Evolutionary conservation across 257 asterid species (phyloP).

Genomic region (Gentiana dahurica): DNA sequence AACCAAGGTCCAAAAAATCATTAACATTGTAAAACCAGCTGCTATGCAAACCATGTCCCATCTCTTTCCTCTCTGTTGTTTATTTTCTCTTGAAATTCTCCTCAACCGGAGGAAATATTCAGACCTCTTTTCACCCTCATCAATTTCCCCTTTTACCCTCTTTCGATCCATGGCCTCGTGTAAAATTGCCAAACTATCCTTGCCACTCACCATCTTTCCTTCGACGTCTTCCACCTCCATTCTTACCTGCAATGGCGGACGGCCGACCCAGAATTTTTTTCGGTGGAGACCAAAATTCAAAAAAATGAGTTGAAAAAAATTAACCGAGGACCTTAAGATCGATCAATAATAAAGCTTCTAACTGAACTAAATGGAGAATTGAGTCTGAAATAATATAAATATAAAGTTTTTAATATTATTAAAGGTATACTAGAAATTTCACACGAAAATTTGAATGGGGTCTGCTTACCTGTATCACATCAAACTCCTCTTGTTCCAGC

Average conservation of each 20-base stretch:
- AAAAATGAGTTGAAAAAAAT: too few relatives aligned
- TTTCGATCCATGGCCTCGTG: constrained; percentile 38
- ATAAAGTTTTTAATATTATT: too few relatives aligned
- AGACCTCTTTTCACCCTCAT: constrained; percentile 26
- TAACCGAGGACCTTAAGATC: too few relatives aligned
- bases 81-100: constrained; percentile 26
- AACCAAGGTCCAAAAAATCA: constrained; percentile 32
- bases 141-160: constrained; percentile 26
- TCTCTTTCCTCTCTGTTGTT: constrained; percentile 31
- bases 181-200: constrained; percentile 39
- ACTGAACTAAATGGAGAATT: too few relatives aligned
- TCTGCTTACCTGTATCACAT: constrained; percentile 47
- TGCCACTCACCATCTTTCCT: constrained; percentile 40
- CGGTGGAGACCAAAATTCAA: too few relatives aligned
- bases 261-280: too few relatives aligned
- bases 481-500: constrained; percentile 31
- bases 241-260: too few relatives aligned
- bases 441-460: not conserved
- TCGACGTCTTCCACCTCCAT: constrained; percentile 59
- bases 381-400: too few relatives aligned
- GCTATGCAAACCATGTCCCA: constrained; percentile 38
- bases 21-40: constrained; percentile 30
- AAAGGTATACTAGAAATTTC: too few relatives aligned
- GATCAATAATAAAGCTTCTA: too few relatives aligned
- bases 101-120: constrained; percentile 22